Evolutionary conservation across 805 yeast genomes (phyloP).

Genomic region (Pichia cephalocereana): DNA sequence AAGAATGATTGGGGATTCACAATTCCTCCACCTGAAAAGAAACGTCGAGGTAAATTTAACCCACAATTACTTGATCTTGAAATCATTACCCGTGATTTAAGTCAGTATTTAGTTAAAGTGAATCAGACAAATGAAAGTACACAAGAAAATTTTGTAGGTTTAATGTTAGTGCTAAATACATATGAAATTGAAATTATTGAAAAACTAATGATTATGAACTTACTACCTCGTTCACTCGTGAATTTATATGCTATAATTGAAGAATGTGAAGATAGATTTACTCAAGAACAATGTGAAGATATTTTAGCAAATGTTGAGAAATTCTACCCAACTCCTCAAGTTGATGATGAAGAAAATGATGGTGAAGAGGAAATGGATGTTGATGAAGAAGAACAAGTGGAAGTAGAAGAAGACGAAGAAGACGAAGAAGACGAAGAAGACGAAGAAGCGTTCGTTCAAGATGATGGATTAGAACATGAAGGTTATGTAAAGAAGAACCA

Average conservation of each 20-base stretch:
- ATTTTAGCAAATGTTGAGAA: constrained; percentile 49
- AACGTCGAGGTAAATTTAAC: constrained; percentile 23
- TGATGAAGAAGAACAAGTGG: constrained; percentile 14
- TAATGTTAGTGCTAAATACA: constrained; percentile 35
- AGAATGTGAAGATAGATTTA: constrained; percentile 83
- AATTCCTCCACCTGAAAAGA: constrained; percentile 13
- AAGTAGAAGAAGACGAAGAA: constrained; percentile 19
- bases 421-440: constrained; percentile 18
- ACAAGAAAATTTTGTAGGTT: constrained; percentile 23
- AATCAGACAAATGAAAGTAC: constrained; percentile 24
- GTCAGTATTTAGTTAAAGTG: constrained; percentile 31
- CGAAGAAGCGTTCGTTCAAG: constrained; percentile 15
- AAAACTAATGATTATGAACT: constrained; percentile 71
- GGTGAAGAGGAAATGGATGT: constrained; percentile 11
- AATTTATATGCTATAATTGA: constrained; percentile 73
- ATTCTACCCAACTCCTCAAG: constrained; percentile 38
- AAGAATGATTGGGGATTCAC: constrained; percentile 39
- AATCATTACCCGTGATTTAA: constrained; percentile 38
- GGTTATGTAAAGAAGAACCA: constrained; percentile 11
- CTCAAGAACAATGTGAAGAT: constrained; percentile 52
- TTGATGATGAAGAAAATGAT: constrained; percentile 19
- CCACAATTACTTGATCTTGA: constrained; percentile 38
- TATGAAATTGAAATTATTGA: constrained; percentile 72
- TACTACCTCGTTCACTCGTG: constrained; percentile 73
- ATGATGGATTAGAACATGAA: constrained; percentile 23